These are phyloP conservation scores for Magnolia kwangsiensis DNA, from an alignment of 164 flowering plant genomes.

Conservation along the genomic window DNA sequence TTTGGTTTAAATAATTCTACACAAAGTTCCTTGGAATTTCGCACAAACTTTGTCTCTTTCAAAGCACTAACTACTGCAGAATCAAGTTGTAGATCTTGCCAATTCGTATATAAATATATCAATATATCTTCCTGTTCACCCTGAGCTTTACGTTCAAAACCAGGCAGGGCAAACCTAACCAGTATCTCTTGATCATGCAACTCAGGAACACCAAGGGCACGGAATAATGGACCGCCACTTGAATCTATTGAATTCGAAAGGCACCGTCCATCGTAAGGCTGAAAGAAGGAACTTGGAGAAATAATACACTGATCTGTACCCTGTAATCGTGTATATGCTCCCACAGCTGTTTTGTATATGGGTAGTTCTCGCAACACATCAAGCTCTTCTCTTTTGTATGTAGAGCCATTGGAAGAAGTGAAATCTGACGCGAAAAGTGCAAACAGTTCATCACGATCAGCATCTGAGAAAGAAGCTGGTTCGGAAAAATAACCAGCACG, in stretches of 20 bases:
- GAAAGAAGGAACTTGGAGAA: slow-evolving; percentile 74
- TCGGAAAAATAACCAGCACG: slow-evolving; percentile 74
- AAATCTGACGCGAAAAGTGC: slow-evolving; percentile 69
- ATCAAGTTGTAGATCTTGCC: slow-evolving; percentile 79
- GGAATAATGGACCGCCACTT: slow-evolving; percentile 45
- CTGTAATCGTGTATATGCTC: slow-evolving; percentile 57
- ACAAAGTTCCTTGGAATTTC: slow-evolving; percentile 65
- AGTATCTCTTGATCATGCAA: slow-evolving; percentile 76
- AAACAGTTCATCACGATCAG: slow-evolving; percentile 65
- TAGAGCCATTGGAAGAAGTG: slow-evolving; percentile 38
- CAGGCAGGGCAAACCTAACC: slow-evolving; percentile 85
- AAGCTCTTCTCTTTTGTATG: slow-evolving; percentile 65
- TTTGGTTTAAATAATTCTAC: slow-evolving; percentile 56
- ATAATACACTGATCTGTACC: slow-evolving; percentile 68
- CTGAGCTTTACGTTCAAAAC: slow-evolving; percentile 62
- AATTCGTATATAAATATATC: slow-evolving; percentile 68
- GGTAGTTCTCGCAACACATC: slow-evolving; percentile 78
- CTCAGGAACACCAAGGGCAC: slow-evolving; percentile 76
- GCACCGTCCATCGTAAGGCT: slow-evolving; percentile 71
- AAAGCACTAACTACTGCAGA: slow-evolving; percentile 58
- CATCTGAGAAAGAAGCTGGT: slow-evolving; percentile 43
- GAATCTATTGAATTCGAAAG: slow-evolving; percentile 57
- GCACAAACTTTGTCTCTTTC: slow-evolving; percentile 78
- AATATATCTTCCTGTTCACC: slow-evolving; percentile 78
- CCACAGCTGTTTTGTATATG: slow-evolving; percentile 66